Evolutionary conservation across 352 stramenopile genomes (phyloP), one percentile per base, ranked within the genome.

Genomic region (Thalassiosira mediterranea): DNA sequence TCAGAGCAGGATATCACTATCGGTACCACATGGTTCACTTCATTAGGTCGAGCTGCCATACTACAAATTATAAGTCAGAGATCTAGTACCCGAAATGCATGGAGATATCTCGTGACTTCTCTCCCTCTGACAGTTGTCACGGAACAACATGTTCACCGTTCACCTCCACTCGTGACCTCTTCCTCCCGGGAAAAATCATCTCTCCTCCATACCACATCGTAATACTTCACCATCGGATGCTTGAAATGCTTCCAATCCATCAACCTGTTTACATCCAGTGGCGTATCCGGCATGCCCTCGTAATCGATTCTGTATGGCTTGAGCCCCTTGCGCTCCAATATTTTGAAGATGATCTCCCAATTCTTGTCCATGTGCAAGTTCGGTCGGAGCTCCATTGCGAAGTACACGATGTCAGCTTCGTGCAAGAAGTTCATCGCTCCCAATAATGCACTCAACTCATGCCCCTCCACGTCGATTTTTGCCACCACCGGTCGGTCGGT

Each of bases 401-500:
- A 60, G 59, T 79, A 74, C 15, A 68, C 42, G 29, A 79, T 74
- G 47, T 73, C 46, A 3, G 53, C 49, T 29, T 61, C 29, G 25
- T 51, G 2, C 34, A 79, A 17, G 52, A 74, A 79, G 19, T 79
- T 4, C 19, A 46, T 46, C 31, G 48, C 70, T 37, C 70, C 70
- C 5, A 29, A 17, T 7, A 79, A 54, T 3, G 61, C 70, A 10
- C 28, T 17, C 0, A 54, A 32, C 46, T 79, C 61, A 34, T 66
- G 52, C 10, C 70, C 70, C 40, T 79, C 70, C 0, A 79, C 63
- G 58, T 79, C 70, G 17, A 79, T 17, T 37, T 79, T 73, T 10
- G 74, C 25, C 2, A 73, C 61, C 13, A 79, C 53, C 32, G 70
- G 70, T 15, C 47, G 31, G 38, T 68, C 19, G 2, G 10, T 29